A percentile compares a stretch with the other conserved stretches of the same genome.
Evolutionary conservation across 139 green algal genomes (phyloP).

Genomic region (Coelastrella sp.): DNA sequence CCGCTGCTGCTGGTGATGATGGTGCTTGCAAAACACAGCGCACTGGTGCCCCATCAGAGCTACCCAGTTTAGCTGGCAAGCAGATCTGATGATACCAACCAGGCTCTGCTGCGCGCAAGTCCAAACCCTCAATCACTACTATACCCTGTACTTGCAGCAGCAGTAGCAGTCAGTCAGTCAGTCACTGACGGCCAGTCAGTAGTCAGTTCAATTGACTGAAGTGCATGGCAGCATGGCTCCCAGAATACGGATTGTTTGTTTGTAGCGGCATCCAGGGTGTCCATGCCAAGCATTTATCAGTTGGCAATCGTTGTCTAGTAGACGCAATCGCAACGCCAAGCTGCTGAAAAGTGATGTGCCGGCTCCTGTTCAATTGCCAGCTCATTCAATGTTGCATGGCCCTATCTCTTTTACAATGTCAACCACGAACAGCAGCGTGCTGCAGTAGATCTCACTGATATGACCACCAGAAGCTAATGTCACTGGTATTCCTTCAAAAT

Average conservation of each 20-base stretch:
- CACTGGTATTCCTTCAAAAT: too few relatives aligned
- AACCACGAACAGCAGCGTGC: not conserved
- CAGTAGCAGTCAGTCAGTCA: not conserved
- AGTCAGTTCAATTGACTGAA: too few relatives aligned
- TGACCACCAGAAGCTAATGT: too few relatives aligned
- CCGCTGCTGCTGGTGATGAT: too few relatives aligned
- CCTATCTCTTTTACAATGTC: too few relatives aligned
- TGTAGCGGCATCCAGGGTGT: too few relatives aligned
- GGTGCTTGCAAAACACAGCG: slow-evolving; percentile 42
- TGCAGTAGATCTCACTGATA: too few relatives aligned
- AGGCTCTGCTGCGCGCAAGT: slow-evolving; percentile 26
- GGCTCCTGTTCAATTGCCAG: too few relatives aligned
- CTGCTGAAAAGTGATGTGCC: not conserved
- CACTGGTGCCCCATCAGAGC: slow-evolving; percentile 52
- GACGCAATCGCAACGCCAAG: not conserved
- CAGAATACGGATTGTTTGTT: not conserved
- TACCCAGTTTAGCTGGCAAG: slow-evolving; percentile 45
- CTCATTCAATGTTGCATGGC: too few relatives aligned
- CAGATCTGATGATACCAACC: slow-evolving; percentile 48
- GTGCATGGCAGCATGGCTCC: not conserved
- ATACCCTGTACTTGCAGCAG: not conserved
- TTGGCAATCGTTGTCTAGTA: too few relatives aligned
- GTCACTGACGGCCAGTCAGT: too few relatives aligned
- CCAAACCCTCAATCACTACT: slow-evolving; percentile 50
- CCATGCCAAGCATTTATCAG: too few relatives aligned